Base-by-base conservation (phyloP, 805 yeast species). In the Yamadazyma akitaensis region DNA sequence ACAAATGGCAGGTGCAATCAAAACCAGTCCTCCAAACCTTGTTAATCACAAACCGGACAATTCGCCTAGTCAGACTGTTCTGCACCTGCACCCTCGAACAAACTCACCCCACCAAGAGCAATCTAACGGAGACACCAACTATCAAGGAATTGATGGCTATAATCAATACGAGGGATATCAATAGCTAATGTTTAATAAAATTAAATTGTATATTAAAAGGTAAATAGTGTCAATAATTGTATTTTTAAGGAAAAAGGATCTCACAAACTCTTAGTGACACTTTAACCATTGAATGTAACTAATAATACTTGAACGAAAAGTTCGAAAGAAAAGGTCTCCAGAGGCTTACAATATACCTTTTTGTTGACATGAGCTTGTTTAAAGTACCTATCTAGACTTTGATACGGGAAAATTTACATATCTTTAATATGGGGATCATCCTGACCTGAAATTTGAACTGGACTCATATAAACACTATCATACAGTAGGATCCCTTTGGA, bases 141-240 rank as follows among this genome's bases (percentile, higher is more conserved):
- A 49, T 42, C 53, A 44, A 31, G 44, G 42, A 24, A 40, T 45
- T 24, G 49, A 47, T 13, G 40, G 40, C 18, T 51, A 45, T 39
- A 44, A 37, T 11, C 48, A 40, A 32, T 45, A 40, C 26, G 40
- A 40, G 19, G 44, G 30, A 14, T 45, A 40, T 36, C 37, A 31
- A 18, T 45, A 45, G 25, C 11, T 25, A 6, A 19, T 18, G 35
- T 13, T 14, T 33, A 40, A 24, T 21, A 30, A 16, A 35, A 35
- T 28, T 43, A 16, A 35, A 35, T 28, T 43, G 51, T 48, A 44
- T 37, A 42, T 43, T 44, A 43, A 19, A 35, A 36, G 37, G 47
- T 43, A 43, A 37, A 43, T 43, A 43, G 47, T 43, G 46, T 37
- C 19, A 30, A 19, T 28, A 19, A 30, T 40, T 32, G 32, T 33